Conservation (phyloP, 768 basidiomycete genomes). For the Collybia sp. region DNA sequence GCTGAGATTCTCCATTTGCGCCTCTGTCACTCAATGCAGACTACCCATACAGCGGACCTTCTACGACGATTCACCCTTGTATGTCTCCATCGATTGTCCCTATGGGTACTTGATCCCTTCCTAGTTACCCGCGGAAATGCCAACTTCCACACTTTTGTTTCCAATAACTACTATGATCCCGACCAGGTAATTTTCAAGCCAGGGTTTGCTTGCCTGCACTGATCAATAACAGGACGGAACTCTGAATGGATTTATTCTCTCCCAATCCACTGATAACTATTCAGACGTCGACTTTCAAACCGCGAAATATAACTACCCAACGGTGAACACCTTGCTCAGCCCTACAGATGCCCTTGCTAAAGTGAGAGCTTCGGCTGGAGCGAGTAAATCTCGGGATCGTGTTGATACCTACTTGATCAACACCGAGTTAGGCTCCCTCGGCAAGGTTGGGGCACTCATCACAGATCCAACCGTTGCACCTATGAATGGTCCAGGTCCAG, state of each 20-base stretch:
- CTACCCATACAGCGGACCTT: conserved; percentile 19
- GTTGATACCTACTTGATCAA: conserved; percentile 27
- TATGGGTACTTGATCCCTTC: neutral
- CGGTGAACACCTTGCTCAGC: conserved; percentile 21
- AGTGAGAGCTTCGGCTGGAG: conserved; percentile 24
- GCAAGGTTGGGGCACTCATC: conserved; percentile 27
- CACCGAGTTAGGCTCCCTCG: conserved; percentile 25
- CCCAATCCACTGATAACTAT: conserved; percentile 22
- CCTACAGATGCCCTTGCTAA: conserved; percentile 23
- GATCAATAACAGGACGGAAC: conserved; percentile 16
- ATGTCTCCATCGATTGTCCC: neutral
- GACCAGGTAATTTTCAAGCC: conserved; percentile 13
- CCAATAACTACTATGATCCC: conserved; percentile 28
- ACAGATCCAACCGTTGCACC: conserved; percentile 20
- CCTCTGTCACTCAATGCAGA: neutral
- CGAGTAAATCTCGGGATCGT: conserved; percentile 25
- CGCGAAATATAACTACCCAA: conserved; percentile 23
- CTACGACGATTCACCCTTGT: conserved; percentile 23
- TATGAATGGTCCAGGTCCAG: conserved; percentile 25
- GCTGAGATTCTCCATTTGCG: neutral
- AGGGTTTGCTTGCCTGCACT: neutral
- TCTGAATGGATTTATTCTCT: conserved; percentile 22
- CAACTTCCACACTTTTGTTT: conserved; percentile 30
- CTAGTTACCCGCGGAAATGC: conserved; percentile 29
- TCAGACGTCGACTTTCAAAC: conserved; percentile 27